Base-by-base conservation (phyloP, 768 basidiomycete genomes). In the Lactarius hatsudake region DNA sequence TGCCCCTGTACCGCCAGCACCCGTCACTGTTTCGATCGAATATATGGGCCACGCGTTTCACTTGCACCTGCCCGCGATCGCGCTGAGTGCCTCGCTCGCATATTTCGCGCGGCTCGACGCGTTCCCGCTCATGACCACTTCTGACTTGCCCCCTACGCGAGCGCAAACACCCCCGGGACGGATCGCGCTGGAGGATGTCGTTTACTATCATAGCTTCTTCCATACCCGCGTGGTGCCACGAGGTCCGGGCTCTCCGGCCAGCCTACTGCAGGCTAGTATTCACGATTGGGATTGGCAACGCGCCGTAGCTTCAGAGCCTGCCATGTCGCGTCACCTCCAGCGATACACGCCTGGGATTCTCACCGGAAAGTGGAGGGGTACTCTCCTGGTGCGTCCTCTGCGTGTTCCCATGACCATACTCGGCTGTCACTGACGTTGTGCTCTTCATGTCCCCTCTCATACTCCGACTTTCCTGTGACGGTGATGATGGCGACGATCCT, bases 41-140 rank as follows among this genome's bases (percentile, higher is more conserved):
- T 65, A 61, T 12, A 42, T 57, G 55, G 60, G 60, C 48, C 63
- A 70, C 45, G 55, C 55, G 8, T 17, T 69, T 34, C 1, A 45
- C 59, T 45, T 71, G 34, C 68, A 51, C 8, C 64, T 66, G 12
- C 70, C 70, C 13, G 26, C 62, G 36, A 66, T 70, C 23, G 17
- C 64, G 26, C 56, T 63, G 8, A 57, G 59, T 48, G 70, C 70
- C 30, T 53, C 69, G 43, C 65, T 66, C 23, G 65, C 62, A 34
- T 71, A 66, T 45, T 63, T 61, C 28, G 68, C 62, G 32, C 69
- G 65, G 8, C 64, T 71, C 36, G 64, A 69, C 34, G 59, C 43
- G 59, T 62, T 42, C 40, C 58, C 48, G 10, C 58, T 65, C 6
- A 36, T 3, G 13, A 23, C 6, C 13, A 26, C 66, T 17, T 13